phyloP scores from a whole-genome alignment of 2,329 filamentous ascomycete species.

The Trichoderma sp. region DNA sequence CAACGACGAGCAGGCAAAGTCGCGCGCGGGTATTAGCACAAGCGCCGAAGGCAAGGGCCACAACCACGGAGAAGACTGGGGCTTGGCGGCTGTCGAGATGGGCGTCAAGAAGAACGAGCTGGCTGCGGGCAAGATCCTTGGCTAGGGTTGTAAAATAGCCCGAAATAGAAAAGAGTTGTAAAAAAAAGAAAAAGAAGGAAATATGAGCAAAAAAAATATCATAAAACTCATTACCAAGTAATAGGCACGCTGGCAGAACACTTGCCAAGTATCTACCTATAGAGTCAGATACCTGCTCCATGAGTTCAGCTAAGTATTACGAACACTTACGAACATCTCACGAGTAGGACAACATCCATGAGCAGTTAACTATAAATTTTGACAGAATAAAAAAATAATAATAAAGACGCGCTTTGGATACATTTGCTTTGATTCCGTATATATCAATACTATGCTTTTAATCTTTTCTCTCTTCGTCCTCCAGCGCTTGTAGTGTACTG shows the following conservation, averaged over 20 bases:
- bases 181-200: neutral
- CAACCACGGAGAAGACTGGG: constrained; percentile 98
- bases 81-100: constrained; percentile 89
- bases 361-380: neutral
- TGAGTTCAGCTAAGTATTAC: neutral
- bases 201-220: neutral
- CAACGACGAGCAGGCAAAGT: constrained; percentile 82
- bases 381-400: neutral
- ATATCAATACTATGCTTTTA: neutral
- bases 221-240: constrained; percentile 1
- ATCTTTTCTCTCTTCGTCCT: neutral
- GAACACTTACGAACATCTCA: neutral
- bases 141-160: constrained; percentile 31
- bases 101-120: constrained; percentile 84
- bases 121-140: constrained; percentile 67
- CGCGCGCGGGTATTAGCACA: constrained; percentile 81
- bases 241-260: neutral
- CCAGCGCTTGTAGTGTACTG: neutral
- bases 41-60: constrained; percentile 70
- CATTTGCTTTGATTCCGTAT: neutral
- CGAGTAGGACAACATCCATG: neutral
- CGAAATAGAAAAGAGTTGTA: neutral
- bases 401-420: neutral
- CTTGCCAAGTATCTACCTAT: neutral
- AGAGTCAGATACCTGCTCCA: neutral